Evolutionary conservation across 176 grass and related monocot species (phyloP), one percentile per base, ranked within the genome.

Genomic region (Aegilops sharonensis): DNA sequence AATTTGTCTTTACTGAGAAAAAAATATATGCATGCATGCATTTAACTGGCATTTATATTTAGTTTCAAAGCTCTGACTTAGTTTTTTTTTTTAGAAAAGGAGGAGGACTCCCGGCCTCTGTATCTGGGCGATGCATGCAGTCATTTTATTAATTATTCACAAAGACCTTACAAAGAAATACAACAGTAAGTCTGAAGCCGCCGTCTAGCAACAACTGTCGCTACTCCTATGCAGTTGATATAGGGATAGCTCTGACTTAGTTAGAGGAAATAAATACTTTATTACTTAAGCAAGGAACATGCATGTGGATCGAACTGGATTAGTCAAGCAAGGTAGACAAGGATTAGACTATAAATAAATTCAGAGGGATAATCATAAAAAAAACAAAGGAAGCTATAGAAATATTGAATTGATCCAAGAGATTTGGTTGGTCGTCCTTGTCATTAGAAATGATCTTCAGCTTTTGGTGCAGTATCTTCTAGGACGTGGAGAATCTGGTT

Each of bases 181-280:
- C 31, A 32, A 32, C 31, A 32, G 31, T 32, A 32, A 32, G 31
- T 32, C 31, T 32, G 31, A 32, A 32, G 31, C 3, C 31, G 4
- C 31, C 3, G 31, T 32, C 3, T 32, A 32, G 31, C 3, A 32
- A 32, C 31, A 32, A 32, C 31, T 32, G 31, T 32, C 31, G 31
- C 31, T 32, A 32, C 31, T 32, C 31, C 31, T 32, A 32, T 32
- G 3, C 31, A 32, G 31, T 32, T 32, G 31, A 32, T 32, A 3
- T 32, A 32, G 31, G 31, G 31, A 32, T 32, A 9, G 47, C 15
- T 77, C 47, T 56, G 74, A 42, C 15, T 50, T 54, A 27, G 27
- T 56, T 77, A 77, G 75, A 77, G 10, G 52, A 77, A 31, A 54
- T 52, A 75, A 34, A 56, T 77, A 59, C 48, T 77, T 56, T 35